A percentile compares a stretch with the other conserved stretches of the same genome.
These are phyloP conservation scores for Coriolopsis trogii DNA, from an alignment of 1,284 basidiomycete species.

Conservation along the genomic window DNA sequence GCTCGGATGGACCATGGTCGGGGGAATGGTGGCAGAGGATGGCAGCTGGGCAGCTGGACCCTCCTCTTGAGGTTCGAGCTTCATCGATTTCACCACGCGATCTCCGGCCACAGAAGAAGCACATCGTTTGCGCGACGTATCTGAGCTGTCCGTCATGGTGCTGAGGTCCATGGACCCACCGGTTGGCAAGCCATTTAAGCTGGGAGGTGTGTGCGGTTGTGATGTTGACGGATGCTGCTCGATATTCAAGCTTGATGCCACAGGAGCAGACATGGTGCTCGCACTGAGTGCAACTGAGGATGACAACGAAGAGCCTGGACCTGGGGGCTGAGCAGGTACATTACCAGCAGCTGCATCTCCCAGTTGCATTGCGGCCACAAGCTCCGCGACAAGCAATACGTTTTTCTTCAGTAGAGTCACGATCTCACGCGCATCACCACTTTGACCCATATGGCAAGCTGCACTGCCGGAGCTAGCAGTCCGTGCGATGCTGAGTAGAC, in stretches of 20 bases:
- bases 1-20: conserved; percentile 33
- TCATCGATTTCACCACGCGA: conserved; percentile 63
- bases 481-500: conserved; percentile 45
- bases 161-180: conserved; percentile 29
- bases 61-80: conserved; percentile 70
- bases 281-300: conserved; percentile 19
- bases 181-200: conserved; percentile 26
- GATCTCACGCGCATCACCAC: conserved; percentile 45
- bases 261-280: conserved; percentile 11
- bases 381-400: conserved; percentile 49
- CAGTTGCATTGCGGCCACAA: conserved; percentile 49
- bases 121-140: conserved; percentile 64
- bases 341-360: conserved; percentile 32
- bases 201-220: conserved; percentile 19
- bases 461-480: conserved; percentile 50
- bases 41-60: conserved; percentile 27
- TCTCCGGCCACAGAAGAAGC: conserved; percentile 65
- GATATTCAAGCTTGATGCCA: conserved; percentile 18
- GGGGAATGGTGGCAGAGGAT: conserved; percentile 26
- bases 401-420: conserved; percentile 52
- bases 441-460: conserved; percentile 50
- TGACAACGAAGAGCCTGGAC: conserved; percentile 27
- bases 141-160: conserved; percentile 29
- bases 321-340: conserved; percentile 9
- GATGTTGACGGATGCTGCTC: conserved; percentile 17